These are phyloP conservation scores for Urtica urens DNA, from an alignment of 306 rosid species.

Conservation along the genomic window DNA sequence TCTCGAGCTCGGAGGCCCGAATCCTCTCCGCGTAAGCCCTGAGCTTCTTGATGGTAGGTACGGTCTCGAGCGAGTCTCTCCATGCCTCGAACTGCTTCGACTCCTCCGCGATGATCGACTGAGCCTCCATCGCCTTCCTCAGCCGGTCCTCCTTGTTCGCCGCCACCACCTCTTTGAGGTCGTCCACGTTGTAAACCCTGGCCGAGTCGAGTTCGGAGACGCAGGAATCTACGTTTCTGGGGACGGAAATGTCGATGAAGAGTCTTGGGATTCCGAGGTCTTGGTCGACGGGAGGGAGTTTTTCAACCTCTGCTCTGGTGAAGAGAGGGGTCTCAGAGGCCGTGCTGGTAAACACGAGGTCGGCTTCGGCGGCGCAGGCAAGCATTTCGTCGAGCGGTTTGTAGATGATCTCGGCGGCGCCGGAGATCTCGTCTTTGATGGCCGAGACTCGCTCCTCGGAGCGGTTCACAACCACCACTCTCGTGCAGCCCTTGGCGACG, in stretches of 20 bases:
- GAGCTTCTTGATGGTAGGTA: conserved; percentile 90
- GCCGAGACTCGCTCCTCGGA: conserved; percentile 78
- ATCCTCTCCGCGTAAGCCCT: conserved; percentile 96
- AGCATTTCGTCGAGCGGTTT: conserved; percentile 85
- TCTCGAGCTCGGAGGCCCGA: conserved; percentile 84
- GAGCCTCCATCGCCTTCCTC: conserved; percentile 94
- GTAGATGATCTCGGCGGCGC: conserved; percentile 60
- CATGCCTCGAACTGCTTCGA: conserved; percentile 92
- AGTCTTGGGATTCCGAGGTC: conserved; percentile 61
- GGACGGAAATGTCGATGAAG: conserved; percentile 87
- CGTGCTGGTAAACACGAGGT: conserved; percentile 81
- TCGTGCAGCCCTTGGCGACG: conserved; percentile 82
- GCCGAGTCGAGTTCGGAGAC: conserved; percentile 51
- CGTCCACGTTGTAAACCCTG: conserved; percentile 77
- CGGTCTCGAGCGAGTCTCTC: conserved; percentile 98
- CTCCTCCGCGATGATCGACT: conserved; percentile 73
- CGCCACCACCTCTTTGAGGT: conserved; percentile 97
- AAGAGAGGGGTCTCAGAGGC: conserved; percentile 86
- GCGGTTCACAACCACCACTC: conserved; percentile 85
- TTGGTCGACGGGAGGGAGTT: conserved; percentile 55
- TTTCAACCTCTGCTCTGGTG: conserved; percentile 54
- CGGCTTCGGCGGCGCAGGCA: conserved; percentile 60
- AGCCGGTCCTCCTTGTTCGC: conserved; percentile 94
- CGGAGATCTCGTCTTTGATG: conserved; percentile 57
- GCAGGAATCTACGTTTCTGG: conserved; percentile 86